A percentile compares a stretch with the other conserved stretches of the same genome.
These are phyloP conservation scores for Aspergillus sp. DNA, from an alignment of 2,329 filamentous ascomycete species.

Conservation along the genomic window DNA sequence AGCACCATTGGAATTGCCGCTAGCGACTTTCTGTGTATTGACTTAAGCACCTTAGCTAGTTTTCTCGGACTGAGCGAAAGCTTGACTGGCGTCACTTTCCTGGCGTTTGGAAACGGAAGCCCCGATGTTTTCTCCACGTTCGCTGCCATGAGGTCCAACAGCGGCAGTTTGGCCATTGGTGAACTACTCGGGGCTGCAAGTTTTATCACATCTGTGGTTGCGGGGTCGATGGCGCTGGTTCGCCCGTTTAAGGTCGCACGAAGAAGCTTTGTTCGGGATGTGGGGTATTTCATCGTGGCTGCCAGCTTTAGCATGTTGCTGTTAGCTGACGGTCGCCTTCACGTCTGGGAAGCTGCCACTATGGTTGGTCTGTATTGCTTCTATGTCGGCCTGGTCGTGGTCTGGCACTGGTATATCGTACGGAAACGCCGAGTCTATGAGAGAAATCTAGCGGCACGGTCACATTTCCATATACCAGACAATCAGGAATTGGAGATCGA, in stretches of 20 bases:
- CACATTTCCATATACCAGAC: conserved; percentile 66
- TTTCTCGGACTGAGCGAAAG: conserved; percentile 93
- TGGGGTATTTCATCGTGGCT: conserved; percentile 86
- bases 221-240: conserved; percentile 96
- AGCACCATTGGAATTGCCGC: conserved; percentile 96
- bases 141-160: conserved; percentile 94
- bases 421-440: conserved; percentile 61
- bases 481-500: conserved; percentile 60
- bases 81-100: conserved; percentile 90
- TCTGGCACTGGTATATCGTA: conserved; percentile 85
- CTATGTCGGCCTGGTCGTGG: conserved; percentile 84
- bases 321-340: conserved; percentile 77
- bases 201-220: conserved; percentile 95
- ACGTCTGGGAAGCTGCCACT: conserved; percentile 81
- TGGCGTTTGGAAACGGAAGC: conserved; percentile 96
- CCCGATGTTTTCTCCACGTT: conserved; percentile 99
- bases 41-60: conserved; percentile 86
- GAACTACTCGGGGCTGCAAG: conserved; percentile 92
- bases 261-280: conserved; percentile 86
- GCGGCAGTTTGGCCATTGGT: conserved; percentile 92
- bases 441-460: conserved; percentile 69
- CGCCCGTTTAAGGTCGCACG: conserved; percentile 88
- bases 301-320: conserved; percentile 85
- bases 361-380: conserved; percentile 93
- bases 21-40: conserved; percentile 97